Percentiles rank a stretch among this genome's conserved stretches.
Conservation (phyloP, 768 basidiomycete species). For the Zangia roseola region DNA sequence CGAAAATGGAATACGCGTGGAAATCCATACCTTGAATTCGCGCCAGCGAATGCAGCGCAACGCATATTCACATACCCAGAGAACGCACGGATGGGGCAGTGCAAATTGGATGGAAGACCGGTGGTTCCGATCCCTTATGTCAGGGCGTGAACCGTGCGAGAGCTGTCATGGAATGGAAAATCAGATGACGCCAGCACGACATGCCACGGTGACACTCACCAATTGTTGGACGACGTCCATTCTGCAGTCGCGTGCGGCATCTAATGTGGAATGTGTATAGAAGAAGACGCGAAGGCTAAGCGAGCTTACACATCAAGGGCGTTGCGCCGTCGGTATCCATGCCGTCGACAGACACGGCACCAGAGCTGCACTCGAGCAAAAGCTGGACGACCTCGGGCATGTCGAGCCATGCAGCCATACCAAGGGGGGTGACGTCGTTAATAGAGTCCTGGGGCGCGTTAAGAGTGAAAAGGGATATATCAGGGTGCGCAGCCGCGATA, state of each 20-base stretch:
- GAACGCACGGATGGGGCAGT: conserved; percentile 54
- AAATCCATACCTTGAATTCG: conserved; percentile 51
- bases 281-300: conserved; percentile 2
- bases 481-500: conserved; percentile 51
- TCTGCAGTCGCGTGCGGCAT: conserved; percentile 74
- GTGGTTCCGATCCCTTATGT: conserved; percentile 69
- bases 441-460: conserved; percentile 72
- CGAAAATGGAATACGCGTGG: background rate
- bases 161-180: conserved; percentile 32
- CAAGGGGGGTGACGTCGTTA: conserved; percentile 74
- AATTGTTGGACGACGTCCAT: conserved; percentile 64
- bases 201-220: conserved; percentile 40
- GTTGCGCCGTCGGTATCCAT: conserved; percentile 76
- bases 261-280: conserved; percentile 35
- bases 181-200: conserved; percentile 11
- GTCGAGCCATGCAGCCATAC: conserved; percentile 79
- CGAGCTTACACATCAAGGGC: conserved; percentile 75
- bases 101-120: conserved; percentile 73
- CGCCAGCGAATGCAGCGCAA: conserved; percentile 61
- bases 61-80: conserved; percentile 70
- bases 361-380: conserved; percentile 62
- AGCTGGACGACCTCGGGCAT: conserved; percentile 56
- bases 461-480: conserved; percentile 64
- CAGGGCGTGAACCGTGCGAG: conserved; percentile 68
- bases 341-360: conserved; percentile 67